Base-by-base conservation (phyloP, 192 early-diverging fungal genomes). In the Gigaspora rosea region DNA sequence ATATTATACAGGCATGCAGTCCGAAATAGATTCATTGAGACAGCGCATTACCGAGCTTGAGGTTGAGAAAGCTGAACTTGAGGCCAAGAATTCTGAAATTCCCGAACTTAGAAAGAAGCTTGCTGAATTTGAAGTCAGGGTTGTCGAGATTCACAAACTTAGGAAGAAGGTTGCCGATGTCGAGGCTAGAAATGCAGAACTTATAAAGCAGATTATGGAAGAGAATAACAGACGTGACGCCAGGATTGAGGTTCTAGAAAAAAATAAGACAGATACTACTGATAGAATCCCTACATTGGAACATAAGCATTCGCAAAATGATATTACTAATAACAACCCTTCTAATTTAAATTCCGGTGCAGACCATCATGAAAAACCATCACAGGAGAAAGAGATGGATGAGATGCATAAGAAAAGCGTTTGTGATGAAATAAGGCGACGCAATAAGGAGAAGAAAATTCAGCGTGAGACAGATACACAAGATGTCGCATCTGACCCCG, bases 371-470 rank as follows among this genome's bases (percentile, higher is more conserved):
- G 33, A 41, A 15, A 52, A 33, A 52, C 8, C 68, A 52, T 33
- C 47, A 18, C 47, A 71, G 27, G 49, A 71, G 48, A 71, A 70
- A 11, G 22, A 71, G 11, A 54, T 52, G 6, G 50, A 54, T 33
- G 9, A 27, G 11, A 18, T 15, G 9, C 0, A 51, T 70, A 70
- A 70, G 51, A 35, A 70, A 70, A 70, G 48, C 3, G n/a, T 70
- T 70, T 2, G 48, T 70, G 32, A 70, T 18, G 27, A 70, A 12
- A 70, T 70, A 7, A 70, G 41, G 67, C 3, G 13, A 50, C 10
- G n/a, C 41, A 70, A 50, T 70, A 70, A 9, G 62, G 62, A 63
- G n/a, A 63, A 63, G 47, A 70, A 70, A 50, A 9, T 70, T 18
- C n/a, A 50, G 48, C 36, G n/a, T 47, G 36, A 67, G n/a, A 2